These are phyloP conservation scores for Yarrowia divulgata DNA, from an alignment of 805 yeast genomes.

Conservation along the genomic window DNA sequence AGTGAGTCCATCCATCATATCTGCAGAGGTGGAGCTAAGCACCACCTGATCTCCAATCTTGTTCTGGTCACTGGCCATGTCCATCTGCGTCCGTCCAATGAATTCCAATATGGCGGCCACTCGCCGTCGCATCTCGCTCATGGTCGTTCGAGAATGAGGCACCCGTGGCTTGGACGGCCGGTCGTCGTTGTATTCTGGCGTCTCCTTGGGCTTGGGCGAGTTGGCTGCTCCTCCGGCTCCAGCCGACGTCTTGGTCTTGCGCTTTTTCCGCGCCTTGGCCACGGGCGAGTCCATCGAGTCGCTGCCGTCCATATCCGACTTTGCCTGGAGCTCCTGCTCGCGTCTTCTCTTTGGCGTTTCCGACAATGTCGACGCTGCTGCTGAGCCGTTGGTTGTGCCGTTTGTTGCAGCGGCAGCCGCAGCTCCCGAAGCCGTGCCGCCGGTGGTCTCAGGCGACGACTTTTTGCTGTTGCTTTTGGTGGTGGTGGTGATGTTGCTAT, in stretches of 20 bases:
- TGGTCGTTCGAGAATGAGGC: conserved; percentile 76
- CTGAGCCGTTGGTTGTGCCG: conserved; percentile 11
- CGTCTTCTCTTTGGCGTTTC: conserved; percentile 39
- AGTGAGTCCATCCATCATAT: conserved; percentile 74
- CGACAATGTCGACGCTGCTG: background rate
- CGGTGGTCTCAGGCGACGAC: conserved; percentile 45
- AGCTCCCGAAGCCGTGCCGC: background rate
- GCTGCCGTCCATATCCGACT: conserved; percentile 31
- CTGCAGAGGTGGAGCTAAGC: conserved; percentile 27
- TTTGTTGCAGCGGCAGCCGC: conserved; percentile 1
- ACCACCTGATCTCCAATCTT: conserved; percentile 43
- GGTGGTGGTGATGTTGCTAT: background rate
- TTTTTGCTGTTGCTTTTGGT: conserved; percentile 41
- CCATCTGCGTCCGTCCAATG: conserved; percentile 84
- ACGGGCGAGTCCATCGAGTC: conserved; percentile 33
- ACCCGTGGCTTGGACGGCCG: conserved; percentile 84
- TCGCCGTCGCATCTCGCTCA: conserved; percentile 86
- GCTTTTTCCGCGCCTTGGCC: conserved; percentile 35
- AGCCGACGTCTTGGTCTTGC: conserved; percentile 32
- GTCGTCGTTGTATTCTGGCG: conserved; percentile 48
- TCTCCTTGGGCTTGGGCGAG: conserved; percentile 28
- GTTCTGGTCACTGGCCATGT: conserved; percentile 58
- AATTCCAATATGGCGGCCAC: conserved; percentile 91
- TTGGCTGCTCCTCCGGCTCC: conserved; percentile 10
- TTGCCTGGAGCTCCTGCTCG: conserved; percentile 27